Evolutionary conservation across 352 stramenopile genomes (phyloP).

Genomic region (Thalassiosira mediterranea): DNA sequence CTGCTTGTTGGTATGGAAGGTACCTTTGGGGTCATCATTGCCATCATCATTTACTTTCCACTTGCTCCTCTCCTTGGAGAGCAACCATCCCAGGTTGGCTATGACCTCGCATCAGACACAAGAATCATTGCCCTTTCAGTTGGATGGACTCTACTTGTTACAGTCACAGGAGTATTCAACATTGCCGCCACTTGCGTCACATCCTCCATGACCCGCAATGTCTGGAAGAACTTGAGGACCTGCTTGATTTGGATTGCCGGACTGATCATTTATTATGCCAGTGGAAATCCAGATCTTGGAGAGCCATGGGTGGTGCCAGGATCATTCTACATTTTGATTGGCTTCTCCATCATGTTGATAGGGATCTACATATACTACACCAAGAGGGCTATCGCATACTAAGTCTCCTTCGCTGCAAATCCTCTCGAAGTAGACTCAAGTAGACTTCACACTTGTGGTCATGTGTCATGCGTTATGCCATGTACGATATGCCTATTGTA

Average conservation of each 20-base stretch:
- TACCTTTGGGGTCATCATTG: slow-evolving; percentile 39
- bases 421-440: too few relatives aligned
- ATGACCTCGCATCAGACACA: slow-evolving; percentile 1
- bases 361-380: slow-evolving; percentile 32
- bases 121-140: slow-evolving; percentile 6
- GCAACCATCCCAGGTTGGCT: slow-evolving; percentile 13
- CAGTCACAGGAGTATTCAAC: slow-evolving; percentile 48
- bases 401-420: too few relatives aligned
- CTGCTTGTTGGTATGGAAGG: slow-evolving; percentile 53
- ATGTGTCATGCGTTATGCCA: too few relatives aligned
- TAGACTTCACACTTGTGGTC: too few relatives aligned
- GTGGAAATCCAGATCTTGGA: slow-evolving; percentile 28
- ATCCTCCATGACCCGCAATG: slow-evolving; percentile 52
- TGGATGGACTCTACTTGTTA: slow-evolving; percentile 27
- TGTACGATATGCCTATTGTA: too few relatives aligned
- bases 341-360: slow-evolving; percentile 43
- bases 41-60: slow-evolving; percentile 30
- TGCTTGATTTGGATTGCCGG: slow-evolving; percentile 45
- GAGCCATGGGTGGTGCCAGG: slow-evolving; percentile 46
- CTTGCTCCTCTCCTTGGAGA: slow-evolving; percentile 17
- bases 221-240: slow-evolving; percentile 55
- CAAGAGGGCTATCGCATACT: too few relatives aligned
- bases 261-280: slow-evolving; percentile 44
- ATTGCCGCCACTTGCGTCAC: slow-evolving; percentile 47
- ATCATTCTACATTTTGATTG: slow-evolving; percentile 42